Conservation (phyloP, 148 eudicot genomes). For the Polygonum aviculare region DNA sequence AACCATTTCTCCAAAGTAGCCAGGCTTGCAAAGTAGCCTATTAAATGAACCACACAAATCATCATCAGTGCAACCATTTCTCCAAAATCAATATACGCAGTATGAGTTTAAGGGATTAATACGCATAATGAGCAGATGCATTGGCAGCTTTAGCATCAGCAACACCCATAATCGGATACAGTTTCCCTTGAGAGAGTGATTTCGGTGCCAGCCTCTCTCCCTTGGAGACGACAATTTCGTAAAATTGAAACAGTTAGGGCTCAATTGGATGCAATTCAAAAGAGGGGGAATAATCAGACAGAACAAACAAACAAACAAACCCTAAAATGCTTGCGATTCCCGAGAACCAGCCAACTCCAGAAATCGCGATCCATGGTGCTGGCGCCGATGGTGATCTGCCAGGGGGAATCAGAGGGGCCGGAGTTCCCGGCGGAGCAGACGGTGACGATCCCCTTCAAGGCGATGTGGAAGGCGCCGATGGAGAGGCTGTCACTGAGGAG, state of each 20-base stretch:
- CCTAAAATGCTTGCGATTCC: constrained; percentile 35
- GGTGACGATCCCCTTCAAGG: constrained; percentile 48
- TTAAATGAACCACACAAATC: not conserved
- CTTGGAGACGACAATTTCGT: too few species aligned
- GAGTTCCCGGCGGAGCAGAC: constrained; percentile 87
- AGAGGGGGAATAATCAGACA: not conserved
- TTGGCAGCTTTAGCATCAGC: constrained; percentile 40
- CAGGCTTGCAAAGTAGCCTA: constrained; percentile 54
- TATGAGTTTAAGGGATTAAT: constrained; percentile 27
- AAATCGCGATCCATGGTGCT: constrained; percentile 87
- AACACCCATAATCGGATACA: constrained; percentile 45
- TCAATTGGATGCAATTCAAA: too few species aligned
- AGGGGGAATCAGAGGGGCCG: constrained; percentile 65
- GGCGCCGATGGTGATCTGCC: constrained; percentile 88
- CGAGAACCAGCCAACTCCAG: constrained; percentile 47
- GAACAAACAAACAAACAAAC: constrained; percentile 20
- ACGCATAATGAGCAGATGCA: constrained; percentile 58
- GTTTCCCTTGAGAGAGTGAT: constrained; percentile 38
- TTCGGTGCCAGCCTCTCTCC: constrained; percentile 69
- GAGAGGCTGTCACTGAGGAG: constrained; percentile 53
- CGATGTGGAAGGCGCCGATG: constrained; percentile 82
- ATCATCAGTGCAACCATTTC: not conserved
- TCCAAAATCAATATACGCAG: not conserved
- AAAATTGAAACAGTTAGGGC: not conserved
- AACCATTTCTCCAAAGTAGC: too few species aligned